phyloP scores from a whole-genome alignment of 78 protist species.

The Bigelowiella natans region DNA sequence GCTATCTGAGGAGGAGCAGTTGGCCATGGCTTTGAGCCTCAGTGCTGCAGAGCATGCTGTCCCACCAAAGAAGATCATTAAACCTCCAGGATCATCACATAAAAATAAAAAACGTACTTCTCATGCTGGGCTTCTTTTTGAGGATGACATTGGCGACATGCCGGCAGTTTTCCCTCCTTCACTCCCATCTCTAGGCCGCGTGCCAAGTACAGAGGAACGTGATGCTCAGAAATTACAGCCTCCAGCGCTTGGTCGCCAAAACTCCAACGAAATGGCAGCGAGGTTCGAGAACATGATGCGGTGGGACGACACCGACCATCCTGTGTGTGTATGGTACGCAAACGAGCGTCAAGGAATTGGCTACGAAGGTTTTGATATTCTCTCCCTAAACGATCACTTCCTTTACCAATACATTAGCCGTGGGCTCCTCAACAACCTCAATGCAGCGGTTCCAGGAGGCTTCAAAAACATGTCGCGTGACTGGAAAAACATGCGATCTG shows the following conservation, averaged over 20 bases:
- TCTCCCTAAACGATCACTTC: not conserved
- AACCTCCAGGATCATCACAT: too few relatives aligned
- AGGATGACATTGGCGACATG: too few relatives aligned
- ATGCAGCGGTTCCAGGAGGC: not conserved
- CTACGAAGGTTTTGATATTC: not conserved
- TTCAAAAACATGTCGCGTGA: not conserved
- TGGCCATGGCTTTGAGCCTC: not conserved
- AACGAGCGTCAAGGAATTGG: not conserved
- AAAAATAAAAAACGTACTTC: too few relatives aligned
- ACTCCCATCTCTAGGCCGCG: not conserved
- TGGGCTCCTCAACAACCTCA: not conserved
- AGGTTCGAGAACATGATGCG: not conserved
- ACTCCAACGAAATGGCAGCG: not conserved
- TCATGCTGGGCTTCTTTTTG: too few relatives aligned
- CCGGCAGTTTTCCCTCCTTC: not conserved
- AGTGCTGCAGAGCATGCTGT: not conserved
- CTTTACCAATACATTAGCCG: not conserved
- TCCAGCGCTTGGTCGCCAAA: not conserved
- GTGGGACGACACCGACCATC: slow-evolving; percentile 9
- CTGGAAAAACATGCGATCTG: not conserved
- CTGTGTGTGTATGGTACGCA: not conserved
- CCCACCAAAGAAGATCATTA: too few relatives aligned
- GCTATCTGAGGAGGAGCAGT: not conserved
- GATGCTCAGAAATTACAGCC: not conserved
- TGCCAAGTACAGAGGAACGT: not conserved